Base-by-base conservation (phyloP, 108 stramenopile species). In the Bacterosira constricta region DNA sequence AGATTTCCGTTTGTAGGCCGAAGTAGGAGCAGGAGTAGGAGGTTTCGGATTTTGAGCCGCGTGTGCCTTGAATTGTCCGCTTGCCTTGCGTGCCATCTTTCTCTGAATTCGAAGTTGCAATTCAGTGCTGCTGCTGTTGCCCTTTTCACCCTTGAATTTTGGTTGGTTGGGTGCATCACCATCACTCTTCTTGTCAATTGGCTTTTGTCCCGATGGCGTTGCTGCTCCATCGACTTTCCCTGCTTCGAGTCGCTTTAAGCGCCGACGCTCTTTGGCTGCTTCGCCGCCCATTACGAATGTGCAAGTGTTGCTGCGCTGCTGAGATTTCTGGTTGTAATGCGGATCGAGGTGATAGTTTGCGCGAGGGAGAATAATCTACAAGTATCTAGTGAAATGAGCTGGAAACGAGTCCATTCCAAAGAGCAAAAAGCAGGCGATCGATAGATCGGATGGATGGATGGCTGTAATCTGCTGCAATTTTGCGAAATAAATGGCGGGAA, bases 201-300 rank as follows among this genome's bases (percentile, higher is more conserved):
- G 45, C 51, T 63, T 11, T 26, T 20, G 41, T 49, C 54, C 7
- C 34, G 61, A 23, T 45, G 17, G 18, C 23, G 29, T 63, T 66
- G 50, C 35, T 45, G 12, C 34, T 52, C 44, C 69, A 7, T 57
- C 53, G n/a, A n/a, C n/a, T n/a, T n/a, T n/a, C 42, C 55, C 25
- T 20, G 52, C 56, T 45, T 60, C 61, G 13, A 84, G 59, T 50
- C 91, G 83, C 73, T 88, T 73, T 30, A 84, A 32, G 10, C 83
- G 80, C 6, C 91, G 83, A 15, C 89, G 86, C 55, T 88, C 86
- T 63, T 90, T 90, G 7, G 91, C 86, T 46, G 84, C 86, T 67
- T 83, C 79, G 31, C 91, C 89, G 6, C 91, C 91, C 86, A 87
- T 87, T 51, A n/a, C n/a, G n/a, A n/a, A n/a, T n/a, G n/a, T n/a